Evolutionary conservation across 495 filamentous ascomycete species (phyloP).

Genomic region (Penicillium psychrofluorescens): DNA sequence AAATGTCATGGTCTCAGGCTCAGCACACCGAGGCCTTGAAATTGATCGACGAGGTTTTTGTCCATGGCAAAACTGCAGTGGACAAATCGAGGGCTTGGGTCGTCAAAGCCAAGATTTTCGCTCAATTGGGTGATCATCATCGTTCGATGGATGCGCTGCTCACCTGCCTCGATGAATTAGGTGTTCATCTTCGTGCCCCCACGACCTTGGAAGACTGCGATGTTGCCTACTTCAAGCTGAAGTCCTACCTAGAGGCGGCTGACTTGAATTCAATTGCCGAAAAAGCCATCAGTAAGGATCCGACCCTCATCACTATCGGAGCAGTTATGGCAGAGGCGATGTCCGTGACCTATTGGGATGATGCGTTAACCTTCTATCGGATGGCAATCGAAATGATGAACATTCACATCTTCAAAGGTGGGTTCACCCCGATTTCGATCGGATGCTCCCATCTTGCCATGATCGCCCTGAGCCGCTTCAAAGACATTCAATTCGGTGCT

Average conservation of each 20-base stretch:
- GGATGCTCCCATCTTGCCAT: slow-evolving; percentile 69
- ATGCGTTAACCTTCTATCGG: slow-evolving; percentile 68
- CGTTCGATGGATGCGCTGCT: slow-evolving; percentile 62
- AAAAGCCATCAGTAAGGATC: slow-evolving; percentile 44
- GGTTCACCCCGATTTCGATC: slow-evolving; percentile 68
- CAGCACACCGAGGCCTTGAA: slow-evolving; percentile 55
- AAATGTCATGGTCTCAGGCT: slow-evolving; percentile 71
- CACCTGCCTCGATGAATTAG: slow-evolving; percentile 60
- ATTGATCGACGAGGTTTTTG: slow-evolving; percentile 57
- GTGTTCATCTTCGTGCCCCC: slow-evolving; percentile 52
- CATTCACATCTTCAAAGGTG: slow-evolving; percentile 55
- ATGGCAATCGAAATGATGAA: slow-evolving; percentile 65
- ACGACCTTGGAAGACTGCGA: slow-evolving; percentile 73
- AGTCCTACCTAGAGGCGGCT: slow-evolving; percentile 48
- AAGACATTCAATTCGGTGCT: slow-evolving; percentile 59
- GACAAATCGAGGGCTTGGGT: slow-evolving; percentile 77
- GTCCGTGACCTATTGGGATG: slow-evolving; percentile 77
- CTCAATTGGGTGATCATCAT: slow-evolving; percentile 61
- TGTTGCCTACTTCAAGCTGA: slow-evolving; percentile 54
- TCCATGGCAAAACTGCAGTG: slow-evolving; percentile 54
- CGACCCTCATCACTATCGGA: slow-evolving; percentile 56
- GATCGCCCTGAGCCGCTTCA: slow-evolving; percentile 66
- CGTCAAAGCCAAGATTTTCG: slow-evolving; percentile 66
- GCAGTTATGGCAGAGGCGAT: slow-evolving; percentile 70
- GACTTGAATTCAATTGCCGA: slow-evolving; percentile 48